Evolutionary conservation across 768 basidiomycete species (phyloP), one percentile per base, ranked within the genome.

Genomic region (Phlegmacium glaucopus): DNA sequence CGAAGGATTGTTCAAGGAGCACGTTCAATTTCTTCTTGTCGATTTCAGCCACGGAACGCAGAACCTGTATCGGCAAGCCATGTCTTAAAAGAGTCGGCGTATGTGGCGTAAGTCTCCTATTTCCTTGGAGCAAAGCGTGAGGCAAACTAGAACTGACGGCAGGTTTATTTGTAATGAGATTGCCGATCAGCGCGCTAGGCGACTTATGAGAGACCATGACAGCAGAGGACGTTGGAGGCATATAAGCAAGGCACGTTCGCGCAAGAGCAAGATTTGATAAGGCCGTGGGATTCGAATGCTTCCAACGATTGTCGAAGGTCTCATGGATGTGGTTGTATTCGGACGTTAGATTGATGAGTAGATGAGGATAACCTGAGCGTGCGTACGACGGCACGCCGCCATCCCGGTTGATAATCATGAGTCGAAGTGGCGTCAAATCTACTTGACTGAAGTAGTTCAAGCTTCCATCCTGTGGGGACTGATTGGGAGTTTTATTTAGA

Each of bases 311-410:
- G 41, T 85, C 75, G 61, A 96, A 99, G 0, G 93, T 97, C 13
- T 87, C 76, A 10, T 81, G 77, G 56, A 99, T 97, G 68, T 88
- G 85, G 40, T 80, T 65, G 62, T 79, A 87, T 65, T 99, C 96
- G 11, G 92, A 91, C 0, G 79, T 77, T 42, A 98, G 79, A 64
- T 99, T 99, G 74, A 99, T 85, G 49, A 96, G 82, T 17, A 99
- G 83, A 71, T 99, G 96, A 15, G 96, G 96, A 53, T 90, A 82
- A 39, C 96, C 96, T 9, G 80, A 81, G 26, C 96, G 91, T 29
- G 96, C 96, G 63, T 97, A 98, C 0, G 96, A 98, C 16, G 96
- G 96, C 3, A 98, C 86, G 11, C 96, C 96, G 17, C 96, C 96
- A 67, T 95, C 91, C 15, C 87, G 80, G 65, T 94, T 95, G 67